Conservation (phyloP, 371 early-diverging fungal genomes). For the Apophysomyces trapeziformis region DNA sequence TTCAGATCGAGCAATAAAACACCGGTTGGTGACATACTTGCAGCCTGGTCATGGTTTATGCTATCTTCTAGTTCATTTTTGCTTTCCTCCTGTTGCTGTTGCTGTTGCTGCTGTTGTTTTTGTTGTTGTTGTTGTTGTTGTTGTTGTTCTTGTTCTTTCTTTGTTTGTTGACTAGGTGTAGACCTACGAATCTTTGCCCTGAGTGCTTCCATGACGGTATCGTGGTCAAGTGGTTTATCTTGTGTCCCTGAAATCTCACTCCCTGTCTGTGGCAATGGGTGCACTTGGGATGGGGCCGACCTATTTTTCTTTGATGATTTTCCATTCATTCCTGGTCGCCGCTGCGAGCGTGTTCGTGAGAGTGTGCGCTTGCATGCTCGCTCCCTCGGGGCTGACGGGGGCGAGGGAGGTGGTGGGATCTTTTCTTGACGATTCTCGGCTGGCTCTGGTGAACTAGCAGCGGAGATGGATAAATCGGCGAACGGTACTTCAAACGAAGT, state of each 20-base stretch:
- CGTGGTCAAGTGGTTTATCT: slow-evolving; percentile 26
- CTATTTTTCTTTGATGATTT: slow-evolving; percentile 35
- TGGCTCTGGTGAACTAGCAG: slow-evolving; percentile 42
- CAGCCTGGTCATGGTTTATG: slow-evolving; percentile 20
- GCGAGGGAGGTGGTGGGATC: slow-evolving; percentile 15
- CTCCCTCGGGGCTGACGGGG: slow-evolving; percentile 7
- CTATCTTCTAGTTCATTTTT: background rate
- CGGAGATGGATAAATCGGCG: slow-evolving; percentile 43
- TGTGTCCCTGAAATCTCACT: slow-evolving; percentile 4
- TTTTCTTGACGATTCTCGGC: slow-evolving; percentile 3
- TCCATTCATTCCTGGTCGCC: slow-evolving; percentile 31
- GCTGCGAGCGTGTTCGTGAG: slow-evolving; percentile 42
- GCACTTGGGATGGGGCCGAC: slow-evolving; percentile 16
- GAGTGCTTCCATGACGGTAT: slow-evolving; percentile 32
- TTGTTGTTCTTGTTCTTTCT: too few relatives aligned
- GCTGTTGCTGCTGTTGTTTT: slow-evolving; percentile 24
- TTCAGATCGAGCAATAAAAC: slow-evolving; percentile 49
- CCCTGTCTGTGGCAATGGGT: slow-evolving; percentile 9
- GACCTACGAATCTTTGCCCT: slow-evolving; percentile 28
- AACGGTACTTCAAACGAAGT: slow-evolving; percentile 47
- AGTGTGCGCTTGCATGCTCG: slow-evolving; percentile 32
- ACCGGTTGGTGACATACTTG: slow-evolving; percentile 47
- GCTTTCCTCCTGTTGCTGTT: slow-evolving; percentile 17
- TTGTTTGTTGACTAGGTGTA: background rate
- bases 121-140: background rate